These are phyloP conservation scores for Arctostaphylos glauca DNA, from an alignment of 148 eudicot genomes.

Conservation along the genomic window DNA sequence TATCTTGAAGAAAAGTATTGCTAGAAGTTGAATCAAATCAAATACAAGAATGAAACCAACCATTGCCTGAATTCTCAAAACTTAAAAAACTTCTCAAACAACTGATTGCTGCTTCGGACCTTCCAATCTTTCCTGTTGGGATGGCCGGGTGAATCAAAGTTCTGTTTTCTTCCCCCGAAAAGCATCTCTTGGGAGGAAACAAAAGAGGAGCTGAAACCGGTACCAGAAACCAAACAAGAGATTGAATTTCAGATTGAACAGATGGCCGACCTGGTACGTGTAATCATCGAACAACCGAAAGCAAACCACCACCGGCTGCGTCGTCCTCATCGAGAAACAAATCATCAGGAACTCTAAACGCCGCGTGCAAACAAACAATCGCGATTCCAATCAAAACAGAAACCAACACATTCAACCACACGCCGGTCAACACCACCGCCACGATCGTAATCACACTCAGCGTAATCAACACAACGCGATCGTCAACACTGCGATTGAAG, in stretches of 20 bases:
- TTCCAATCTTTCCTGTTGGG: too few relatives aligned
- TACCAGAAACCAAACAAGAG: too few relatives aligned
- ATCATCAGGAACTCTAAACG: constrained; percentile 42
- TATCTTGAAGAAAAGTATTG: too few relatives aligned
- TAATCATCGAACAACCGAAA: constrained; percentile 20
- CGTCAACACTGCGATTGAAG: constrained; percentile 28
- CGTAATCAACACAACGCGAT: constrained; percentile 26
- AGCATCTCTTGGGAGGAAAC: too few relatives aligned
- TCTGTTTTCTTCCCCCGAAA: too few relatives aligned
- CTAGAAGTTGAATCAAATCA: neutral
- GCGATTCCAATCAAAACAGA: constrained; percentile 23
- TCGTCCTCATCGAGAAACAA: constrained; percentile 44
- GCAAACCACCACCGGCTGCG: constrained; percentile 25
- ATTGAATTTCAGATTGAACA: too few relatives aligned
- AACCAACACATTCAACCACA: constrained; percentile 43
- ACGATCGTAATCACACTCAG: constrained; percentile 32
- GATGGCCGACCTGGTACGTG: too few relatives aligned
- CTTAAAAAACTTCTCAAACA: too few relatives aligned
- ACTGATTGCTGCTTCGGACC: too few relatives aligned
- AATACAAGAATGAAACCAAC: neutral
- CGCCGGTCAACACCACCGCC: constrained; percentile 34
- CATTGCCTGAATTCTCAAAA: neutral
- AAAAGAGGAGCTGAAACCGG: too few relatives aligned
- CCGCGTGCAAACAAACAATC: constrained; percentile 34
- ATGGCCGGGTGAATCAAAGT: too few relatives aligned